Conservation (phyloP, 2,329 filamentous ascomycete genomes). For the Trichoderma sp. region DNA sequence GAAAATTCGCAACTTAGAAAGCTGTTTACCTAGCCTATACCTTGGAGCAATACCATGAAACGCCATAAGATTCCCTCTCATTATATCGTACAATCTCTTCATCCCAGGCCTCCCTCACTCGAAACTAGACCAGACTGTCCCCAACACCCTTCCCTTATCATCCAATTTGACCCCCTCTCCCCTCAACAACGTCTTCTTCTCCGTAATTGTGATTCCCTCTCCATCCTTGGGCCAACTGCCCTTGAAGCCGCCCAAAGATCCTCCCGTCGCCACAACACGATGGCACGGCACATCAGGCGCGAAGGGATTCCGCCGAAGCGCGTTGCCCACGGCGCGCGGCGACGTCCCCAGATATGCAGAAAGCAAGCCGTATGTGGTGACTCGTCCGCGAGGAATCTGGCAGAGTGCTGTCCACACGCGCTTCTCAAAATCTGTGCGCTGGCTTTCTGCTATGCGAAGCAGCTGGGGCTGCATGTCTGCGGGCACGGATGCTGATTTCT, state of each 20-base stretch:
- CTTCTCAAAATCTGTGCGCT: slow-evolving; percentile 61
- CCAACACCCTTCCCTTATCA: slow-evolving; percentile 61
- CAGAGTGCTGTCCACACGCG: slow-evolving; percentile 72
- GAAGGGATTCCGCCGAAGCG: slow-evolving; percentile 78
- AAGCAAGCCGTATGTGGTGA: slow-evolving; percentile 78
- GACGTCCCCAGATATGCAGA: slow-evolving; percentile 70
- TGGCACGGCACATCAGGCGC: slow-evolving; percentile 83
- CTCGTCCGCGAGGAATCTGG: slow-evolving; percentile 74
- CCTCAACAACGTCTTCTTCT: slow-evolving; percentile 65
- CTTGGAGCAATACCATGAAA: neutral
- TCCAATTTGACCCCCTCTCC: slow-evolving; percentile 69
- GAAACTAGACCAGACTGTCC: slow-evolving; percentile 55
- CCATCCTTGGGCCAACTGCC: slow-evolving; percentile 66
- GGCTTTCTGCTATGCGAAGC: slow-evolving; percentile 49
- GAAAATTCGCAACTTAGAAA: neutral
- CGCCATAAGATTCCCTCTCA: neutral
- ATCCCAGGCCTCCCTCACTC: neutral
- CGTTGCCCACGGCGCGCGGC: slow-evolving; percentile 77
- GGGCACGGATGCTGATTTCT: neutral
- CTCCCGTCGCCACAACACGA: slow-evolving; percentile 74
- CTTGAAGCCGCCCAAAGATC: slow-evolving; percentile 72
- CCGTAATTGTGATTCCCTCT: slow-evolving; percentile 63
- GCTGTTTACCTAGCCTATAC: neutral
- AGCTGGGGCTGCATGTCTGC: slow-evolving; percentile 43
- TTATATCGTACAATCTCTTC: neutral